Evolutionary conservation across 805 yeast genomes (phyloP), one percentile per base, ranked within the genome.

Genomic region (Isabelozyma gotoi): DNA sequence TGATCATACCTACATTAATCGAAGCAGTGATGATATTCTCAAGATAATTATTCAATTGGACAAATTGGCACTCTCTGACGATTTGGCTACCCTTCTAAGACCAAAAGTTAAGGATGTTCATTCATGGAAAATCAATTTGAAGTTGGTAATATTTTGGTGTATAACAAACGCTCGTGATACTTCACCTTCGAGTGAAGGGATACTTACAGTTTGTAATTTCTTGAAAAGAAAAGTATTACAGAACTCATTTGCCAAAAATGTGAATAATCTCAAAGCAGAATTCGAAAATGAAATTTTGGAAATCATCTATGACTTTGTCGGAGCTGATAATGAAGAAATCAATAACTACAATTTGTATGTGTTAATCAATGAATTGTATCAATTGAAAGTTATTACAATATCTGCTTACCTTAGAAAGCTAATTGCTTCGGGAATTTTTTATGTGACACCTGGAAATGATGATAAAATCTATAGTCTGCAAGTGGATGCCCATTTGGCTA

Each of bases 361-460:
- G n/a, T 60, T 82, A 24, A 68, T 84, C 14, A 71, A 74, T 42
- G 83, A 79, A 57, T 60, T 83, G 3, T 71, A 73, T 39, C 76
- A 73, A 34, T 51, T 73, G 42, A 76, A 75, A 37, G 60, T 85
- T 18, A 72, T 85, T 18, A 63, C 78, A 2, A 69, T 82, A 12
- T 80, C 85, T 1, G 76, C 85, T 1, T 92, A 92, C 55, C 71
- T 91, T 44, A 71, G 97, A 54, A 80, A 83, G 51, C 67, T 91
- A 31, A 90, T 92, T 36, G 88, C 97, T 7, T 82, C 94, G 0
- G 99, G 97, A 4, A 72, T 89, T 0, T 78, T 91, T 37, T 88
- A 86, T 61, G 62, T 81, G 10, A 65, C 72, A 3, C 73, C 78
- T 6, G 77, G 54, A 21, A 48, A 48, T 7, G 52, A 55, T 39